Conservation (phyloP, 2,329 filamentous ascomycete species). For the Monilinia vaccinii-corymbosi region DNA sequence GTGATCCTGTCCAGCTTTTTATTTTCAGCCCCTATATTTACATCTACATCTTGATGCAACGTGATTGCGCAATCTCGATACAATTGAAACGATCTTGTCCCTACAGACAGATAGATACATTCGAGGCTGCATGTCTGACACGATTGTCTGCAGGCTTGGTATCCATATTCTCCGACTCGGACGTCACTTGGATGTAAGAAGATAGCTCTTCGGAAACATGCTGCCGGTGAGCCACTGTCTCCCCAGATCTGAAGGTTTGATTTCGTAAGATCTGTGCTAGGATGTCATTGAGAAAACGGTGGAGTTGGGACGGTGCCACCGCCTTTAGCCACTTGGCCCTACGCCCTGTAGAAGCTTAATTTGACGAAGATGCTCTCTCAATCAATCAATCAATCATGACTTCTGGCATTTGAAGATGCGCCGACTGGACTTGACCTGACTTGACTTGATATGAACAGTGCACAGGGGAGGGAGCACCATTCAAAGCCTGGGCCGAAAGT, state of each 20-base stretch:
- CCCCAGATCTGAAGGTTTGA: neutral
- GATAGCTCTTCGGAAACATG: too few species aligned
- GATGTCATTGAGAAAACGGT: neutral
- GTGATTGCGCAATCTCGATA: neutral
- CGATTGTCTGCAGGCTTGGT: neutral
- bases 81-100: neutral
- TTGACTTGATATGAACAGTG: neutral
- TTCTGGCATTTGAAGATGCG: neutral
- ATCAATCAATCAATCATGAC: neutral
- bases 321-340: conserved; percentile 6
- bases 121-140: neutral
- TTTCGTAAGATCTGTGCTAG: neutral
- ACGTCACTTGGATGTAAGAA: too few species aligned
- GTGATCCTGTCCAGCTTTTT: neutral
- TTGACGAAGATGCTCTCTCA: neutral
- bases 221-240: neutral
- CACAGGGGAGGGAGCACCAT: neutral
- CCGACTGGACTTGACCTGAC: neutral
- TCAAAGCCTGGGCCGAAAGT: neutral
- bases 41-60: neutral
- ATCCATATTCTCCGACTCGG: neutral
- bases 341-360: conserved; percentile 5
- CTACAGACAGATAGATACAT: neutral
- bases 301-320: neutral
- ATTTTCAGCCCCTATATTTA: neutral